Evolutionary conservation across 1,284 basidiomycete species (phyloP), one percentile per base, ranked within the genome.

Genomic region (Melanopsichium pennsylvanicum): DNA sequence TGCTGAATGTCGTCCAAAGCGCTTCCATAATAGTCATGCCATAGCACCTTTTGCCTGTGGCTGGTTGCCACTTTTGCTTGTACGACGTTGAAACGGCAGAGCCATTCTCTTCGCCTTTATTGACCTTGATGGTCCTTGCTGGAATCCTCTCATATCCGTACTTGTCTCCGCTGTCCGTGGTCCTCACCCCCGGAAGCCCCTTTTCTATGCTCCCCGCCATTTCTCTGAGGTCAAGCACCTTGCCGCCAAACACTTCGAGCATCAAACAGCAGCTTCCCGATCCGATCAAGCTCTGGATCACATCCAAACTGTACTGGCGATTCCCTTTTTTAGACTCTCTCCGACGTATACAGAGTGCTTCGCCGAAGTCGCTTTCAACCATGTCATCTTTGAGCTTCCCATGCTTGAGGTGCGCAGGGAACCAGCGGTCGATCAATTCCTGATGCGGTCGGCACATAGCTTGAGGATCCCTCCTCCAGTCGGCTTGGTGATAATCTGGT

Each of bases 21-120:
- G 63, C 63, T 16, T 67, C 50, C 4, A 57, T 13, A 25, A 67
- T 67, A 9, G 63, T 67, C 63, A 67, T 67, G 21, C 63, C 63
- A 31, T 26, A 67, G 36, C 19, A 49, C 38, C 57, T 38, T 31
- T 60, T 49, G 8, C 16, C 57, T 9, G 63, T 67, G 4, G 57
- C 63, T 4, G 63, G 63, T 22, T 67, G 63, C 63, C 63, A 67
- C n/a, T 48, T 52, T 35, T 63, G 60, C 35, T 40, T 35, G 22
- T 35, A 36, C 29, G 27, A 33, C 12, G 16, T 31, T 18, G 39
- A 51, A 5, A 18, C 43, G 10, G 37, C 27, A 4, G 47, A 43
- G 15, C 51, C 45, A 1, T 38, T 37, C 12, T 39, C 41, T 12
- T 45, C 29, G 7, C 37, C 47, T 13, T 62, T 25, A 22, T 55